These are phyloP conservation scores for Hemileccinum rubropunctum DNA, from an alignment of 768 basidiomycete species.

Conservation along the genomic window DNA sequence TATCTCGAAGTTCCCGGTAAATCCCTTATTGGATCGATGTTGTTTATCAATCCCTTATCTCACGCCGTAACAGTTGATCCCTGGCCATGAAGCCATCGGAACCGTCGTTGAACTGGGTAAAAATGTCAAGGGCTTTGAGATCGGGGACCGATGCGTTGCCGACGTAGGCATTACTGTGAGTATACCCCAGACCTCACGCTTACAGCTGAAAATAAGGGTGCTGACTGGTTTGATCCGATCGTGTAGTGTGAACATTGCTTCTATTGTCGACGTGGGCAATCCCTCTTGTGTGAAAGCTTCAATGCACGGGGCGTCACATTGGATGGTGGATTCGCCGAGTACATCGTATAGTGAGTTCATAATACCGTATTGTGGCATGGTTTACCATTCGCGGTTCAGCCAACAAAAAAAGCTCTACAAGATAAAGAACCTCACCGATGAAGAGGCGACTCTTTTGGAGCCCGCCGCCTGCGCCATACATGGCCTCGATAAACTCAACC, in stretches of 20 bases:
- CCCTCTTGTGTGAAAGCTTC: conserved; percentile 83
- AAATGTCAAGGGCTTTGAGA: conserved; percentile 70
- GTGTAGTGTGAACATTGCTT: conserved; percentile 78
- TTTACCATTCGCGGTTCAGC: conserved; percentile 30
- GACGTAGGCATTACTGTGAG: conserved; percentile 73
- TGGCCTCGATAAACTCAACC: conserved; percentile 83
- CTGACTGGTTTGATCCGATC: conserved; percentile 1
- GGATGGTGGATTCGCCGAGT: conserved; percentile 89
- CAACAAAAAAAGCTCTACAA: conserved; percentile 80
- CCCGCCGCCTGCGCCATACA: conserved; percentile 92
- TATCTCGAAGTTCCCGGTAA: conserved; percentile 57
- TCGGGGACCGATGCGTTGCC: conserved; percentile 82
- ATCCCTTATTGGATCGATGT: conserved; percentile 13
- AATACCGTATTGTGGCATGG: background rate
- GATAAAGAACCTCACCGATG: conserved; percentile 82
- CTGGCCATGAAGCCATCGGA: conserved; percentile 77
- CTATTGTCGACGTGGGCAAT: conserved; percentile 83
- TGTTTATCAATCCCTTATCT: conserved; percentile 19
- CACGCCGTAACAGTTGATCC: conserved; percentile 50
- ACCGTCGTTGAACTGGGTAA: conserved; percentile 70
- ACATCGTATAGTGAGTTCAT: conserved; percentile 69
- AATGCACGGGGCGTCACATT: conserved; percentile 73
- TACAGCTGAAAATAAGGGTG: background rate
- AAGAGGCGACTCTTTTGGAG: conserved; percentile 85
- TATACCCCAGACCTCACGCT: conserved; percentile 2